Evolutionary conservation across 768 basidiomycete genomes (phyloP).

Genomic region (Psilocybe azurescens): DNA sequence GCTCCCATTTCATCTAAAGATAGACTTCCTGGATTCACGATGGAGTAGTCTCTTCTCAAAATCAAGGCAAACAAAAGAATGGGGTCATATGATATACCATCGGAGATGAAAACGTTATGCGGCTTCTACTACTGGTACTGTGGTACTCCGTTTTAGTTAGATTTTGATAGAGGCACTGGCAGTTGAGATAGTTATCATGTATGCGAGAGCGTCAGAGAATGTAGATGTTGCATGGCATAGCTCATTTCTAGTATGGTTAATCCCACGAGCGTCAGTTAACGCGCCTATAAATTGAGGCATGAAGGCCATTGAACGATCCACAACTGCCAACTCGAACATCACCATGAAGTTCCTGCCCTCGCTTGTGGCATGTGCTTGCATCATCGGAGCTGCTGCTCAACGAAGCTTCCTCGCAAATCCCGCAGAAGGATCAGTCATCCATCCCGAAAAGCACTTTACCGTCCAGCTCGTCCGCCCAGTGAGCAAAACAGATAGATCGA

Average conservation of each 20-base stretch:
- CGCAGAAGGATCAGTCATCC: slow-evolving; percentile 27
- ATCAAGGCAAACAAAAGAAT: too few relatives aligned
- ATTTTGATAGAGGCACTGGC: background rate
- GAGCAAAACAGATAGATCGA: slow-evolving; percentile 17
- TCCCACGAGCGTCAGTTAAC: background rate
- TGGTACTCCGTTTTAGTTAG: background rate
- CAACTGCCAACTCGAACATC: background rate
- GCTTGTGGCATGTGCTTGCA: slow-evolving; percentile 24
- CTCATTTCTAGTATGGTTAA: background rate
- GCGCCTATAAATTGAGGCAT: background rate
- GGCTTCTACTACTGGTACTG: too few relatives aligned
- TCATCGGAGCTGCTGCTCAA: slow-evolving; percentile 42
- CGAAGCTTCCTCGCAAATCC: slow-evolving; percentile 38
- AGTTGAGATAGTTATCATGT: background rate
- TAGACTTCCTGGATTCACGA: too few relatives aligned
- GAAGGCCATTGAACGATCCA: background rate
- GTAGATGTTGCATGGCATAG: background rate
- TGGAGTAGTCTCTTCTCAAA: too few relatives aligned
- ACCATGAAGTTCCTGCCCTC: slow-evolving; percentile 22
- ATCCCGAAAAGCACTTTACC: slow-evolving; percentile 33
- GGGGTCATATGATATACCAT: too few relatives aligned
- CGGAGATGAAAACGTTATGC: too few relatives aligned
- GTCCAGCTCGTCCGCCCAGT: slow-evolving; percentile 47
- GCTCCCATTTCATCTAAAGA: too few relatives aligned
- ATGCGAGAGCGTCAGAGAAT: background rate